Evolutionary conservation across 805 yeast species (phyloP).

Genomic region (Saturnispora zaruensis): DNA sequence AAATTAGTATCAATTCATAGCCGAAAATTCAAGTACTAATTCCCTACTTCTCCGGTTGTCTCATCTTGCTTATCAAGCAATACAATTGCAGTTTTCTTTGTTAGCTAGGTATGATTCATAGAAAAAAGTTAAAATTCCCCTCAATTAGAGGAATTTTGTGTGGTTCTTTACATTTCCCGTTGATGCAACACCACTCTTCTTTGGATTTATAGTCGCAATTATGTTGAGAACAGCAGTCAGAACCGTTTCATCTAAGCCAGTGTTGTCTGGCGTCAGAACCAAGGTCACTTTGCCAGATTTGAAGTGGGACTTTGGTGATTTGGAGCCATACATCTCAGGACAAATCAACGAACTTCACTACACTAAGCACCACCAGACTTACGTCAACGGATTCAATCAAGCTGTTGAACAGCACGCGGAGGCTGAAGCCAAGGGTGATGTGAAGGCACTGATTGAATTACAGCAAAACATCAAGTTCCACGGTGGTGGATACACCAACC

Average conservation of each 20-base stretch:
- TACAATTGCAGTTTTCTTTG: no score
- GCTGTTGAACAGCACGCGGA: slow-evolving; percentile 66
- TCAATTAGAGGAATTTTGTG: neutral
- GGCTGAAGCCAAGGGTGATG: slow-evolving; percentile 52
- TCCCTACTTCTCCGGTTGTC: neutral
- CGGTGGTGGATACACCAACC: slow-evolving; percentile 89
- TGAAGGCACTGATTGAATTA: slow-evolving; percentile 50
- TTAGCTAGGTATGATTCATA: neutral
- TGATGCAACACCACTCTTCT: neutral
- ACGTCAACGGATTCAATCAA: slow-evolving; percentile 75
- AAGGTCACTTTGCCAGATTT: slow-evolving; percentile 73
- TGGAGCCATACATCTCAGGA: slow-evolving; percentile 82
- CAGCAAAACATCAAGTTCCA: slow-evolving; percentile 79
- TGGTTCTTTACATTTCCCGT: neutral
- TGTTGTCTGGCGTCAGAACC: slow-evolving; percentile 36
- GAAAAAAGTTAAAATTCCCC: neutral
- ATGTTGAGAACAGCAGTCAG: slow-evolving; percentile 22
- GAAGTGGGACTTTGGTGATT: slow-evolving; percentile 74
- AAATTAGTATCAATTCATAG: neutral
- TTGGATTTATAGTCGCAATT: neutral
- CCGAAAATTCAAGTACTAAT: no score
- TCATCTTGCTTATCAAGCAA: neutral
- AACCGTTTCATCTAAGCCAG: slow-evolving; percentile 14
- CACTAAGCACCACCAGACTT: slow-evolving; percentile 87
- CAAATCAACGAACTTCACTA: slow-evolving; percentile 82